phyloP scores from a whole-genome alignment of 2,329 filamentous ascomycete genomes.

The Apiospora aurea region DNA sequence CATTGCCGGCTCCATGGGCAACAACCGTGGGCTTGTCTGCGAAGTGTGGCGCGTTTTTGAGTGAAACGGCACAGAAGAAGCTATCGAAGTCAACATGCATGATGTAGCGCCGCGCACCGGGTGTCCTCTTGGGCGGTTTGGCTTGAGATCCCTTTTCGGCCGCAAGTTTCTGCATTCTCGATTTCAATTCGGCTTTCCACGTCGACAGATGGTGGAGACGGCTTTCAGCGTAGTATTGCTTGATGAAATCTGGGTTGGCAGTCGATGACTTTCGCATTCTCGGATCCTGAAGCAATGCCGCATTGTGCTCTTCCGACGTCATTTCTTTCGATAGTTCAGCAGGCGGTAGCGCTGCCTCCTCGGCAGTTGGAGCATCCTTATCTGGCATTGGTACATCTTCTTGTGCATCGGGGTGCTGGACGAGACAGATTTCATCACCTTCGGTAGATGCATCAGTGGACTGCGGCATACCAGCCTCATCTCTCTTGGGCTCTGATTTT shows the following conservation, averaged over 20 bases:
- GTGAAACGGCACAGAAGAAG: conserved; percentile 94
- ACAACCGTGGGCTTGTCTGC: conserved; percentile 84
- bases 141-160: conserved; percentile 65
- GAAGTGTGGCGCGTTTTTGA: conserved; percentile 77
- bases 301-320: conserved; percentile 94
- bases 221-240: conserved; percentile 95
- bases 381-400: neutral
- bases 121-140: conserved; percentile 57
- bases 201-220: conserved; percentile 93
- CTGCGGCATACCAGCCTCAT: neutral
- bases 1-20: conserved; percentile 83
- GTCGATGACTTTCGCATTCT: conserved; percentile 87
- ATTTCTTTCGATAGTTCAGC: conserved; percentile 48
- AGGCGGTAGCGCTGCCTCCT: neutral
- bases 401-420: conserved; percentile 22
- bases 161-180: conserved; percentile 82
- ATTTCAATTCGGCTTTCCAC: conserved; percentile 95
- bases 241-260: conserved; percentile 90
- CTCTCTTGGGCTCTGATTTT: neutral
- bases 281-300: conserved; percentile 81
- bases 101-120: conserved; percentile 78
- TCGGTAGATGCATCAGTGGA: neutral
- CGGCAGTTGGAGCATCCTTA: neutral
- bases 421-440: conserved; percentile 19
- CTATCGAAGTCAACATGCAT: conserved; percentile 98